Base-by-base conservation (phyloP, 2,329 filamentous ascomycete genomes). In the Aspergillus uvarum region DNA sequence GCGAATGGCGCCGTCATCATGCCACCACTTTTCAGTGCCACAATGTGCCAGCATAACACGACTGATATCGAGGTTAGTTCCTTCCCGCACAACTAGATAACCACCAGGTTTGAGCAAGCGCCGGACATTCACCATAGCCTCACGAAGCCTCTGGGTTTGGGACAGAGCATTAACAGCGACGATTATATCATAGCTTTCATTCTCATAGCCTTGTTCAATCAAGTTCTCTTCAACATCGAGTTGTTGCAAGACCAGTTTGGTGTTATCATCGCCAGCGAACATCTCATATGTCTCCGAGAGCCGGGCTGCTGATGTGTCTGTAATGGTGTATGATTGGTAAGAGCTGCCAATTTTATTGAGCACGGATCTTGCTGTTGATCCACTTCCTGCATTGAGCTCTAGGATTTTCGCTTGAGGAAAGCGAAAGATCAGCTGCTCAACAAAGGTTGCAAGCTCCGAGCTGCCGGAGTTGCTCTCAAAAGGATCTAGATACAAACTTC, bases 31-130 rank as follows among this genome's bases (percentile, higher is more conserved):
- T 10, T 48, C 19, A 10, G 47, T 16, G 1, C 6, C 19, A 16
- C 42, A 21, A 21, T 47, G 16, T 24, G 26, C 24, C 42, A 55
- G 26, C 21, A 21, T 24, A 8, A 55, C 11, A n/a, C 42, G 53
- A 11, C n/a, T 55, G 6, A 48, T 38, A 22, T 35, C 8, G 6
- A 47, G 47, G 3, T 48, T 55, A 11, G 53, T 55, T 16, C n/a
- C 19, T 14, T 26, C 44, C 10, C 42, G 53, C n/a, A 22, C 44
- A 21, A 55, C 51, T 6, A 61, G 14, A 31, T 61, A 55, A 1
- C 81, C 81, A 0, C 78, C 80, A 0, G 81, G 77, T 44, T 63
- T 64, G 3, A 74, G 61, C 26, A 74, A 56, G 1, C 35, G 56
- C 1, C 66, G 61, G 1, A 72, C 61, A 54, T 69, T 65, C 1